Conservation (phyloP, 768 basidiomycete genomes). For the Fibroporia radiculosa region DNA sequence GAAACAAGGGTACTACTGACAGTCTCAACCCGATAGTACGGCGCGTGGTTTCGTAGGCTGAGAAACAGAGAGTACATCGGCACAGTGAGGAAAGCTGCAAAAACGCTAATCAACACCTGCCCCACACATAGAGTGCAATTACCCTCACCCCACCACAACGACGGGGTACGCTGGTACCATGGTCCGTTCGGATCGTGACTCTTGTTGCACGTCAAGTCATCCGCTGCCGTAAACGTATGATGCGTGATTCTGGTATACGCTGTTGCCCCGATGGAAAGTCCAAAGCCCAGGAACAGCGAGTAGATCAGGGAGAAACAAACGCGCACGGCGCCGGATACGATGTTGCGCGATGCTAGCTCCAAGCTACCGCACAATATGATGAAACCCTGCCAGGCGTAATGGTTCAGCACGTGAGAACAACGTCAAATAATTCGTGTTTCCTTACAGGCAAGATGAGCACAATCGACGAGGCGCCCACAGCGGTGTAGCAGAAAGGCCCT, state of each 20-base stretch:
- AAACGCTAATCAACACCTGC: background rate
- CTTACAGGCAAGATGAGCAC: conserved; percentile 74
- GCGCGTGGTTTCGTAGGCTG: conserved; percentile 58
- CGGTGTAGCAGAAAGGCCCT: conserved; percentile 70
- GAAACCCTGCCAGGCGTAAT: conserved; percentile 36
- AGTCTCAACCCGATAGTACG: conserved; percentile 48
- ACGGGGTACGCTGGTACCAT: conserved; percentile 72
- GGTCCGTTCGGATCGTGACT: conserved; percentile 50
- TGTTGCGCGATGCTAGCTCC: conserved; percentile 73
- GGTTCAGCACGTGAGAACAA: background rate
- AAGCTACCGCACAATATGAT: conserved; percentile 67
- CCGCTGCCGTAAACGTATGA: conserved; percentile 35
- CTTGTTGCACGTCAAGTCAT: conserved; percentile 52
- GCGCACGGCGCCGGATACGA: conserved; percentile 79
- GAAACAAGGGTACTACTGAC: conserved; percentile 29
- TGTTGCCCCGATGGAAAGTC: conserved; percentile 72
- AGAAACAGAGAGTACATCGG: conserved; percentile 63
- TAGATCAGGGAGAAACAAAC: conserved; percentile 77
- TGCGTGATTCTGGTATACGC: conserved; percentile 53
- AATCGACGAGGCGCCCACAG: conserved; percentile 67
- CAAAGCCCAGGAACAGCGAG: conserved; percentile 69
- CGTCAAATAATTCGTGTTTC: conserved; percentile 1
- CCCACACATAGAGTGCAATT: background rate
- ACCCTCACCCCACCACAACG: conserved; percentile 59
- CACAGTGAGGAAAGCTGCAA: conserved; percentile 57